Evolutionary conservation across 192 early-diverging fungal genomes (phyloP).

Genomic region (Backusella luteola): DNA sequence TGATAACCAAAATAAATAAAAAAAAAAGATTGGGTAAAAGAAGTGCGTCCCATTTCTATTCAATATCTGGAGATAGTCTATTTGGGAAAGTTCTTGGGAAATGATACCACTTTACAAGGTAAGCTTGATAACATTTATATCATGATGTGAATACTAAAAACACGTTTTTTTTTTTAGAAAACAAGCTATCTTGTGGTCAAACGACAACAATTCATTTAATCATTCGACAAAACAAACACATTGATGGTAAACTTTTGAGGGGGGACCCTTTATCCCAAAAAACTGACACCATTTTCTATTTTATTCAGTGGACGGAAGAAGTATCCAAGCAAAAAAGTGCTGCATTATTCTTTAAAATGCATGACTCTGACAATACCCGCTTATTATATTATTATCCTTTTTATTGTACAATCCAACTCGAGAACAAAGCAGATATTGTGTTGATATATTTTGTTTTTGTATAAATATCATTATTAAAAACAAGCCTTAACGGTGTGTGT

Average conservation of each 20-base stretch:
- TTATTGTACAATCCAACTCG: background rate
- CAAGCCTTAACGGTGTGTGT: too few relatives aligned
- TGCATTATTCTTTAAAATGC: constrained; percentile 5
- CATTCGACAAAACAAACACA: background rate
- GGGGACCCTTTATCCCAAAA: background rate
- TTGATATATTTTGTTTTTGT: background rate
- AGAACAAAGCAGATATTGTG: background rate
- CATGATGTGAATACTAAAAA: background rate
- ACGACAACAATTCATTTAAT: background rate
- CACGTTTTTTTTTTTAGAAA: background rate
- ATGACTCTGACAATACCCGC: background rate
- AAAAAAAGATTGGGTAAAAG: constrained; percentile 1
- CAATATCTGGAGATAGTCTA: background rate
- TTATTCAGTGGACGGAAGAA: background rate
- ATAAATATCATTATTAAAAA: background rate
- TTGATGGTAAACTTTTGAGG: background rate
- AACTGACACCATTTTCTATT: background rate
- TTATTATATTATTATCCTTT: background rate
- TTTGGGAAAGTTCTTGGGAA: background rate
- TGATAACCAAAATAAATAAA: background rate
- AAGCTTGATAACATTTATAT: background rate
- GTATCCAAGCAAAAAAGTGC: background rate
- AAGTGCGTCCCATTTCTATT: constrained; percentile 1
- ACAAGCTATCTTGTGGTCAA: constrained; percentile 4
- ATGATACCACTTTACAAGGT: constrained; percentile 1